Base-by-base conservation (phyloP, 768 basidiomycete species). In the Terana coerulea region DNA sequence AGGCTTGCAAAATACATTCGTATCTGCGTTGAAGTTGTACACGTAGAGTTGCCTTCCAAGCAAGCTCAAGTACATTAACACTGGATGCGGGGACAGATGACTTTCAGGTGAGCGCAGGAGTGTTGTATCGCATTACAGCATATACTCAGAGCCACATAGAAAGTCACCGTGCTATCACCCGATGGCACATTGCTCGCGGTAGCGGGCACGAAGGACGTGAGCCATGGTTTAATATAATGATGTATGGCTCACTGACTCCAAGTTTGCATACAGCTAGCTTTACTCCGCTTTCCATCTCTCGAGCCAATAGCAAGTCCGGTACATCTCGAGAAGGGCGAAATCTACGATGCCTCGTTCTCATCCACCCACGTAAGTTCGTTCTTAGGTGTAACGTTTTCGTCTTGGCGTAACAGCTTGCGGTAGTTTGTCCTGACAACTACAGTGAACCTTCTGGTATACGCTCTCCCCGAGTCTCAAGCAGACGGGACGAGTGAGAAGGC, bases 281-380 rank as follows among this genome's bases (percentile, higher is more conserved):
- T 64, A 26, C 39, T 67, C 25, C 48, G 55, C n/a, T 50, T 59
- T 44, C 71, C 57, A 29, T 57, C 62, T 10, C 49, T 66, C 5
- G 57, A 53, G 1, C 80, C 77, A 9, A 68, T 71, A 21, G 76
- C 73, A 14, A 65, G 66, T 19, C 64, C 81, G 3, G 71, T 90
- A 36, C 64, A 62, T 37, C 72, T 83, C 37, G 73, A 81, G 14
- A 79, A 80, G 11, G 85, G 84, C 40, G 93, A 97, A 66, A 83
- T 98, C 39, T 95, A 91, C 53, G 94, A 95, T 61, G 83, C 81
- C 15, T 78, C 90, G 6, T 89, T 97, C 72, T 86, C 86, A 24
- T 69, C 74, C 4, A 75, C 77, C 10, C 79, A 75, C 19, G 90
- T 90, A 62, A 52, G 75, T 66, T 8, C 24, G 0, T 36, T 19